A percentile compares a stretch with the other conserved stretches of the same genome.
phyloP scores from a whole-genome alignment of 306 rosid genomes.

The Echinosophora koreensis region DNA sequence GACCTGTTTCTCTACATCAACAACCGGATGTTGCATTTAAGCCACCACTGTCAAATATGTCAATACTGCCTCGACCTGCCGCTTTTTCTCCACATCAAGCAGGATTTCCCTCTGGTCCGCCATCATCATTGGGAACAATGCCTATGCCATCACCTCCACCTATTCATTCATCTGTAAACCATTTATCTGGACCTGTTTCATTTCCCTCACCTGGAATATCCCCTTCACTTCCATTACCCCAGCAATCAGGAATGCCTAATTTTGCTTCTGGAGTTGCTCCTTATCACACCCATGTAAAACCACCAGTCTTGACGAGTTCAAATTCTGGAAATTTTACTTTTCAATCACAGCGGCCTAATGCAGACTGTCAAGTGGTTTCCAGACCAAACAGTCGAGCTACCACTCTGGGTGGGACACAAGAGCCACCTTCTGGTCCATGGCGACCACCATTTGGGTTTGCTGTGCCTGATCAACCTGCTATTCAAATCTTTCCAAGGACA shows the following conservation, averaged over 20 bases:
- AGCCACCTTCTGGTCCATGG: conserved; percentile 57
- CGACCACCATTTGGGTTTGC: conserved; percentile 56
- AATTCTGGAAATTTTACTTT: conserved; percentile 75
- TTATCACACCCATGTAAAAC: conserved; percentile 51
- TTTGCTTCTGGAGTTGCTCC: conserved; percentile 55
- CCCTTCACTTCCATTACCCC: conserved; percentile 49
- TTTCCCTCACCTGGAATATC: conserved; percentile 58
- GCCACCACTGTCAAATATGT: conserved; percentile 52
- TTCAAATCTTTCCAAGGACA: conserved; percentile 66
- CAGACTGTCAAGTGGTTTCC: conserved; percentile 57
- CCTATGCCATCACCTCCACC: conserved; percentile 44
- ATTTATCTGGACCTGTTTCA: conserved; percentile 47
- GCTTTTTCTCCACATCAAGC: conserved; percentile 56
- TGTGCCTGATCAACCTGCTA: conserved; percentile 54
- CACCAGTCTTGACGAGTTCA: conserved; percentile 53
- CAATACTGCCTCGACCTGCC: conserved; percentile 48
- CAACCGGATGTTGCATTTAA: conserved; percentile 57
- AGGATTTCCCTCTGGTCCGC: conserved; percentile 53
- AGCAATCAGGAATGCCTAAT: conserved; percentile 65
- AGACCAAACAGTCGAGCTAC: conserved; percentile 57
- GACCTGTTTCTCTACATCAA: conserved; percentile 52
- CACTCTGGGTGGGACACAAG: conserved; percentile 51
- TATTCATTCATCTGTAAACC: conserved; percentile 50
- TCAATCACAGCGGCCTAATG: conserved; percentile 62
- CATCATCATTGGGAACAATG: conserved; percentile 54